Evolutionary conservation across 306 rosid genomes (phyloP), one percentile per base, ranked within the genome.

Genomic region (Vachellia pachyceras): DNA sequence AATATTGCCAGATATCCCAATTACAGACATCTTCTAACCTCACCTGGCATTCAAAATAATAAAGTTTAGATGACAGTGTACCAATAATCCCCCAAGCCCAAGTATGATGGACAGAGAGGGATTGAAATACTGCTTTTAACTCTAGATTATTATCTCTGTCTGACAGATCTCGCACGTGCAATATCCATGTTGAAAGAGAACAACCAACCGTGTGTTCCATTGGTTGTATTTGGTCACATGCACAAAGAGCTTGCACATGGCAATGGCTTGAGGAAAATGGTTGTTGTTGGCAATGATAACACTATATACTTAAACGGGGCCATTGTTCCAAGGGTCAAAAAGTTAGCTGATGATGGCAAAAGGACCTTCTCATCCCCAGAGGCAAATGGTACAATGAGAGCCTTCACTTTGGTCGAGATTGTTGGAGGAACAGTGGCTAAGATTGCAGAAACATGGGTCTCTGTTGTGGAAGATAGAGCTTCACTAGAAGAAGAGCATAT

Each of bases 191-290:
- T 95, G 68, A 91, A 90, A 84, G 94, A 88, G 86, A 82, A 83
- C 50, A 84, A 85, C 76, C 86, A 86, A 50, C 65, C 71, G 60
- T 78, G 72, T 41, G 60, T 83, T 65, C 93, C 99, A 17, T 61
- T 95, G 85, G 96, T 95, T 33, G 99, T 95, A 88, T 95, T 95
- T 11, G 99, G 99, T 78, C 99, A 95, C 91, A 95, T 95, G 99
- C 99, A 95, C 83, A 93, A 93, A 86, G 88, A 89, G 88, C 93
- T 95, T 18, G 94, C 97, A 66, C 20, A 65, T 82, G 90, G 91
- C 86, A 86, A 87, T 7, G 99, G 98, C 83, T 84, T 86, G 68
- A 93, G 97, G 83, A 95, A 95, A 91, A 95, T 90, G 99, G 85
- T 91, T 17, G 90, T 86, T 49, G 82, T 89, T 77, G 92, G 95